Evolutionary conservation across 2,329 filamentous ascomycete species (phyloP).

Genomic region (Aspergillus calidoustus): DNA sequence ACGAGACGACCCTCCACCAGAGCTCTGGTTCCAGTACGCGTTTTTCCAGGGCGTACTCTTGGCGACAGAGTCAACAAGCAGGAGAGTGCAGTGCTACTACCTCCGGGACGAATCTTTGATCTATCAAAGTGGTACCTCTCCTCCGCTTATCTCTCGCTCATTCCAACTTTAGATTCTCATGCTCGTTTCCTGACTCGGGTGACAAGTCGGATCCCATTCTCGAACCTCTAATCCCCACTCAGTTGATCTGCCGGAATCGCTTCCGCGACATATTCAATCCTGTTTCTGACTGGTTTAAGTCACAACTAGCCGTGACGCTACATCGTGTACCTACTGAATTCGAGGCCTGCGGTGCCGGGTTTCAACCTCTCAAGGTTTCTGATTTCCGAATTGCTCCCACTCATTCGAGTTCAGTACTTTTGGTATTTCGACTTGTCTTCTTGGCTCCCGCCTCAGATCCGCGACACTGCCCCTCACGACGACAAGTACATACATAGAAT

Average conservation of each 20-base stretch:
- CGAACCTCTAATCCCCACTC: constrained; percentile 21
- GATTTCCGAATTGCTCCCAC: background rate
- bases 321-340: background rate
- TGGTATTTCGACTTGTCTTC: constrained; percentile 24
- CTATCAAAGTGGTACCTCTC: background rate
- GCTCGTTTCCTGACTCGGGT: constrained; percentile 13
- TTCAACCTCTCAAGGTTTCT: background rate
- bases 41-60: too few relatives aligned
- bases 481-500: background rate
- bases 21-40: too few relatives aligned
- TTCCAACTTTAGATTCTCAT: background rate
- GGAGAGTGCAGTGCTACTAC: background rate
- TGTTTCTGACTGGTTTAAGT: constrained; percentile 17
- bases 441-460: constrained; percentile 12
- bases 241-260: constrained; percentile 29
- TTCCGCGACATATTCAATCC: constrained; percentile 24
- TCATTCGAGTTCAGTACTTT: constrained; percentile 25
- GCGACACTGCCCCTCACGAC: background rate
- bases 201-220: constrained; percentile 16
- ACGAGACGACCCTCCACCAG: background rate
- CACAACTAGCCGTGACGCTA: constrained; percentile 17
- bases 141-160: background rate
- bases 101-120: background rate
- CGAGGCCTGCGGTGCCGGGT: constrained; percentile 8
- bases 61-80: too few relatives aligned